These are phyloP conservation scores for Solanum paucissectum DNA, from an alignment of 257 asterid species.

Conservation along the genomic window DNA sequence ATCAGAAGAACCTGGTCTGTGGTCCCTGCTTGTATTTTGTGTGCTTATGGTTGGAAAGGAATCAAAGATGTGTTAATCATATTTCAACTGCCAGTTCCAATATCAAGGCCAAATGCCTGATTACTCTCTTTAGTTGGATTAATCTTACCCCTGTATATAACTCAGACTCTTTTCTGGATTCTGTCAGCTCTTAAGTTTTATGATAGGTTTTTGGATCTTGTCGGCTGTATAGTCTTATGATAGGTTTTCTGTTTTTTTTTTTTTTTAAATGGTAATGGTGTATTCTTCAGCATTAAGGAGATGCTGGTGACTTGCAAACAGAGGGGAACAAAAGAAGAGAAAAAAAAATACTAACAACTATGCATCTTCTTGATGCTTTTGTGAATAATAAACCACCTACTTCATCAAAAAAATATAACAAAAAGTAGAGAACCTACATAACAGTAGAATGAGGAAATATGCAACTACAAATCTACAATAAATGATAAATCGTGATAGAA, in stretches of 20 bases:
- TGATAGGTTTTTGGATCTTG: neutral
- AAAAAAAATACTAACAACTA: neutral
- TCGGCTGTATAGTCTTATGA: neutral
- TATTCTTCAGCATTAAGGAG: no score
- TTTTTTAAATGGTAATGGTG: no score
- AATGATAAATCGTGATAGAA: neutral
- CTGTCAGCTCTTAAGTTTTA: neutral
- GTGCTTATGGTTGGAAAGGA: neutral
- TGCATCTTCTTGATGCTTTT: neutral
- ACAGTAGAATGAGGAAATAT: neutral
- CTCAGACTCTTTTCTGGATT: neutral
- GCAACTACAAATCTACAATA: neutral
- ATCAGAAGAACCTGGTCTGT: neutral
- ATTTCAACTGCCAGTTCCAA: neutral
- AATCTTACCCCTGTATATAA: neutral
- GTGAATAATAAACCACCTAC: neutral
- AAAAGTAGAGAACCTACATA: neutral
- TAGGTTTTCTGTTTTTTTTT: neutral
- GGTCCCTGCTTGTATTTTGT: neutral
- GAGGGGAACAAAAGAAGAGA: no score
- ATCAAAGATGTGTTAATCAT: neutral
- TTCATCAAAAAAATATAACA: neutral
- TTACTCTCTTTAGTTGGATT: neutral
- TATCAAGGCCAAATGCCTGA: neutral
- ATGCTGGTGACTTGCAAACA: no score